Evolutionary conservation across 352 stramenopile species (phyloP).

Genomic region (Phytophthora meadii): DNA sequence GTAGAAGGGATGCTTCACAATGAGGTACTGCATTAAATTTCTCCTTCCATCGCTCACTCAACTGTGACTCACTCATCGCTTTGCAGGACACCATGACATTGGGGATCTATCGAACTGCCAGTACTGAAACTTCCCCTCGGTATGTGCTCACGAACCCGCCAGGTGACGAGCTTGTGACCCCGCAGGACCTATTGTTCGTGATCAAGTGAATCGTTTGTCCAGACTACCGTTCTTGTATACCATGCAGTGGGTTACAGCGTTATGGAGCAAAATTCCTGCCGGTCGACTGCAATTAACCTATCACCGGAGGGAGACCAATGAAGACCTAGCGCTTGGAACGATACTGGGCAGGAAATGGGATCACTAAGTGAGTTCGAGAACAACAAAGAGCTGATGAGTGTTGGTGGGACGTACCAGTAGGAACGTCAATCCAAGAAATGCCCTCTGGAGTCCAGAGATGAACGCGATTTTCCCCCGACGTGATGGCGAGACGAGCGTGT

Average conservation of each 20-base stretch:
- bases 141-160: conserved; percentile 74
- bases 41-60: background rate
- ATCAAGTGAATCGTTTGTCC: conserved; percentile 50
- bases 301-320: conserved; percentile 69
- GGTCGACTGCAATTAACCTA: conserved; percentile 57
- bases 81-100: conserved; percentile 63
- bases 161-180: conserved; percentile 62
- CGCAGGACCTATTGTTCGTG: conserved; percentile 73
- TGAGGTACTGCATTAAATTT: conserved; percentile 42
- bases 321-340: conserved; percentile 73
- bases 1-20: conserved; percentile 65
- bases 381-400: background rate
- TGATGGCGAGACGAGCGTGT: conserved; percentile 59
- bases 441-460: conserved; percentile 72
- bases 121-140: conserved; percentile 46
- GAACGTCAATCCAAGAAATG: conserved; percentile 80
- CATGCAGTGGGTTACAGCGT: conserved; percentile 40
- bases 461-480: conserved; percentile 65
- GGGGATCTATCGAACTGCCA: conserved; percentile 57
- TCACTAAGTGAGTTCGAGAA: background rate
- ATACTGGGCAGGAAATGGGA: conserved; percentile 32
- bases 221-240: background rate
- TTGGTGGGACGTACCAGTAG: conserved; percentile 39
- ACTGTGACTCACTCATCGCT: conserved; percentile 9
- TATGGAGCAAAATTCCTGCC: conserved; percentile 77